Conservation (phyloP, 257 asterid genomes). For the Verbascum thapsus region DNA sequence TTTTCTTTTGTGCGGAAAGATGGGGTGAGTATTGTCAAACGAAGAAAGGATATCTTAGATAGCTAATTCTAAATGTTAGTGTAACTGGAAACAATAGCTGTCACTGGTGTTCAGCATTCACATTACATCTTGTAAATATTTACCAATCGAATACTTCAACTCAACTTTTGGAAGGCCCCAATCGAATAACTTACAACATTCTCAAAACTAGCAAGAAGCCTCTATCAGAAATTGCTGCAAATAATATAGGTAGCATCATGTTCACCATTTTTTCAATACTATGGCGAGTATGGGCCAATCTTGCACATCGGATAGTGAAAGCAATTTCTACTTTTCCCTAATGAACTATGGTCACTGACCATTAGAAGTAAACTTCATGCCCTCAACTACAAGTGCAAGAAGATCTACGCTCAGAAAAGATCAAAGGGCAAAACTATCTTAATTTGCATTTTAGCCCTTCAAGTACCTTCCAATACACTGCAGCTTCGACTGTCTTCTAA, state of each 20-base stretch:
- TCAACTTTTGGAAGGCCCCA: conserved; percentile 8
- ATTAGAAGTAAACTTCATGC: conserved; percentile 20
- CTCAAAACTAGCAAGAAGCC: not conserved
- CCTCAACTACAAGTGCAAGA: conserved; percentile 10
- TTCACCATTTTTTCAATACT: conserved; percentile 3
- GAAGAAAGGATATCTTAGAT: conserved; percentile 9
- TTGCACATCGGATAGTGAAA: not conserved
- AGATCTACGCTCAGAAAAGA: conserved; percentile 14
- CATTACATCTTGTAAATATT: not conserved
- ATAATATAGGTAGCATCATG: conserved; percentile 5
- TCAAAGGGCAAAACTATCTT: conserved; percentile 6
- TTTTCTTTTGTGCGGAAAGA: not conserved
- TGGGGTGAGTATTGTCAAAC: conserved; percentile 10
- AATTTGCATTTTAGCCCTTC: not conserved
- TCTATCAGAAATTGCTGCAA: conserved; percentile 7
- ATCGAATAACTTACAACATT: not conserved
- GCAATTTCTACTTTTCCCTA: conserved; percentile 7
- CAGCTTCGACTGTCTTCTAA: not conserved
- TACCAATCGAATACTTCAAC: not conserved
- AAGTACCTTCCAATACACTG: not conserved
- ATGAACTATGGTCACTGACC: not conserved
- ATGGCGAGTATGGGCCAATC: conserved; percentile 3
- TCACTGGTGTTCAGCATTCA: conserved; percentile 3
- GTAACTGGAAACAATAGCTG: conserved; percentile 9
- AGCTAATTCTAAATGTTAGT: not conserved